Evolutionary conservation across 176 grass and related monocot genomes (phyloP).

Genomic region (Oryza punctata): DNA sequence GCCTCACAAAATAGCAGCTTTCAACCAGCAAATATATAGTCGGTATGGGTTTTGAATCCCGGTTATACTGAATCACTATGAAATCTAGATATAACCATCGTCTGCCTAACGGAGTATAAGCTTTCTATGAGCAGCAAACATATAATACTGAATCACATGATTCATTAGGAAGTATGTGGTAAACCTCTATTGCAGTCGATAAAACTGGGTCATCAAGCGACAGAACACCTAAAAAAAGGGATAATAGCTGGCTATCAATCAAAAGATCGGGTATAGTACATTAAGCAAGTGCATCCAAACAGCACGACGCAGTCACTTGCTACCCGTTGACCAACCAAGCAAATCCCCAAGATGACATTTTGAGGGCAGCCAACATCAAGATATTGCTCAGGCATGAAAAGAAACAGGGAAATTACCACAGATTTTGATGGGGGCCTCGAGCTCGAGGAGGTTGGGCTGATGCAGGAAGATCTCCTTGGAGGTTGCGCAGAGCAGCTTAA

Average conservation of each 20-base stretch:
- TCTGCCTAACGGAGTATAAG: not conserved
- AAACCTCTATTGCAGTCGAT: slow-evolving; percentile 13
- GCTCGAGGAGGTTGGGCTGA: slow-evolving; percentile 79
- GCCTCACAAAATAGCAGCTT: not conserved
- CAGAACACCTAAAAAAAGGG: not conserved
- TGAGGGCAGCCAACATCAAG: not conserved
- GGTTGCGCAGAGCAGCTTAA: slow-evolving; percentile 68
- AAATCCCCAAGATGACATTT: slow-evolving; percentile 43
- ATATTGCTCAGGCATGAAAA: not conserved
- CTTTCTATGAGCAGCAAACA: not conserved
- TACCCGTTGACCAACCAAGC: slow-evolving; percentile 54
- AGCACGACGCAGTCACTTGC: slow-evolving; percentile 12
- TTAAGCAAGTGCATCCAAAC: slow-evolving; percentile 14
- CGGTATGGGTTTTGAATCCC: not conserved
- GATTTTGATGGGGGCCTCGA: slow-evolving; percentile 84
- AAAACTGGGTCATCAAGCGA: not conserved
- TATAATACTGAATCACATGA: not conserved
- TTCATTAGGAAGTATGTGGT: not conserved
- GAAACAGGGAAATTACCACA: slow-evolving; percentile 49
- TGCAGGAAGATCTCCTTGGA: slow-evolving; percentile 72
- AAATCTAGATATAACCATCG: not conserved
- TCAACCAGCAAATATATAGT: slow-evolving; percentile 6
- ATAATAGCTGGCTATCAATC: not conserved
- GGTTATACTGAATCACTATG: not conserved
- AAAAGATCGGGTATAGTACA: slow-evolving; percentile 36